phyloP scores from a whole-genome alignment of 2,329 filamentous ascomycete species.

The Paraconiothyrium sp. region DNA sequence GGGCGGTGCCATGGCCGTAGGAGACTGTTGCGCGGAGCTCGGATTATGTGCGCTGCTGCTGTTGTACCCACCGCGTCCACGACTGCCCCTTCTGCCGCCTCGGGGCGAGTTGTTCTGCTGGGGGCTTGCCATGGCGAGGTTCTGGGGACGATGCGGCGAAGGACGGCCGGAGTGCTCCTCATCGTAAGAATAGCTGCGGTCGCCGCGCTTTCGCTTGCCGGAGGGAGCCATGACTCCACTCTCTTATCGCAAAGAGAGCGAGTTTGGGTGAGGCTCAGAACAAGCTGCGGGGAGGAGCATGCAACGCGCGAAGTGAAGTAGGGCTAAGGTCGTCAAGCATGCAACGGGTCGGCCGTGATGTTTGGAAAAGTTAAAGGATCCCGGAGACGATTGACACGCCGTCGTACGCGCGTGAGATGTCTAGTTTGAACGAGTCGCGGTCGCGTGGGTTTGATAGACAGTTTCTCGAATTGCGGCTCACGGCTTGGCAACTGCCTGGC shows the following conservation, averaged over 20 bases:
- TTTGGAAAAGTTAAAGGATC: conserved; percentile 7
- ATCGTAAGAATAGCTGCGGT: conserved; percentile 57
- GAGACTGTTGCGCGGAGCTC: conserved; percentile 38
- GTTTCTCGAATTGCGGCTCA: conserved; percentile 26
- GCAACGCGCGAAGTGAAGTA: conserved; percentile 28
- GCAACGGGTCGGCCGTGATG: conserved; percentile 11
- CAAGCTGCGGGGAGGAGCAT: conserved; percentile 40
- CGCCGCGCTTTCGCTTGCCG: conserved; percentile 66
- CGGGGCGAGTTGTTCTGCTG: conserved; percentile 44
- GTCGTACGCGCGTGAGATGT: conserved; percentile 19
- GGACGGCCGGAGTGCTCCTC: conserved; percentile 52
- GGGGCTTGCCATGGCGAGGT: conserved; percentile 61
- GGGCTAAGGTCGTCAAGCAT: conserved; percentile 1
- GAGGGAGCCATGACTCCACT: conserved; percentile 60
- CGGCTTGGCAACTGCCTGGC: neutral
- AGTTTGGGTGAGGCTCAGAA: conserved; percentile 30
- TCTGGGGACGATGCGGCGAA: conserved; percentile 62
- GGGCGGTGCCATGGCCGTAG: conserved; percentile 45
- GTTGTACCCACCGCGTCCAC: conserved; percentile 41
- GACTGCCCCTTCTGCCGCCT: conserved; percentile 41
- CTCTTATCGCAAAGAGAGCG: conserved; percentile 40
- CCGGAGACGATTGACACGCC: conserved; percentile 19
- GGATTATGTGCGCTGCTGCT: conserved; percentile 45
- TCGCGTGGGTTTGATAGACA: conserved; percentile 24
- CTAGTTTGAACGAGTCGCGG: conserved; percentile 29